Evolutionary conservation across 345 rosid genomes (phyloP).

Genomic region (Lagerstroemia speciosa): DNA sequence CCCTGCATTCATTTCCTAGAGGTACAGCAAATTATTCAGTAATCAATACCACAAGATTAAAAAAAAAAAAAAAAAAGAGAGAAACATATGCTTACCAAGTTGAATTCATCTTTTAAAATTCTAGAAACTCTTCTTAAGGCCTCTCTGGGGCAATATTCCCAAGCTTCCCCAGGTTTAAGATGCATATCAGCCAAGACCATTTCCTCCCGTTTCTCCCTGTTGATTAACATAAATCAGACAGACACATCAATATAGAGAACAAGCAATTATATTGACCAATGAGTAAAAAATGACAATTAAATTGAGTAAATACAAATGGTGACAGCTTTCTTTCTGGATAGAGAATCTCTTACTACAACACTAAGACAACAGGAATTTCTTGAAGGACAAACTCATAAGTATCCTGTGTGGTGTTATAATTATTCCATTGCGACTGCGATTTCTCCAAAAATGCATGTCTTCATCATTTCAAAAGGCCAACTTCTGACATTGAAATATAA

Average conservation of each 20-base stretch:
- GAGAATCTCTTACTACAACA: neutral
- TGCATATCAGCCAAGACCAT: constrained; percentile 96
- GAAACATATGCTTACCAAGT: constrained; percentile 41
- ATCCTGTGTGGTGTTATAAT: neutral
- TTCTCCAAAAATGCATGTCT: neutral
- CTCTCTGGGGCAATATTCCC: constrained; percentile 97
- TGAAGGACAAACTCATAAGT: neutral
- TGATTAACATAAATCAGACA: constrained; percentile 1
- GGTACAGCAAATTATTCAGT: constrained; percentile 6
- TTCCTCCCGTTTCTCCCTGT: constrained; percentile 66
- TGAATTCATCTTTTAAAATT: constrained; percentile 71
- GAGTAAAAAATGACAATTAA: neutral
- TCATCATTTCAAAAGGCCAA: neutral
- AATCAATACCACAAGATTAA: neutral
- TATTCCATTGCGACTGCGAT: neutral
- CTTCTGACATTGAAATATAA: neutral
- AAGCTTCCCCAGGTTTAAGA: constrained; percentile 67
- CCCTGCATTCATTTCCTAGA: constrained; percentile 90
- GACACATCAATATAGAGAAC: neutral
- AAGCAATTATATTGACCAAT: neutral
- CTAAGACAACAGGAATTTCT: neutral
- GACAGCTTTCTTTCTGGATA: neutral
- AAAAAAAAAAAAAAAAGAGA: neutral
- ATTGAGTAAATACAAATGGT: neutral
- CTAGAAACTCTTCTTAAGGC: constrained; percentile 60